Conservation (phyloP, 768 basidiomycete species). For the Melanogaster broomeanus region DNA sequence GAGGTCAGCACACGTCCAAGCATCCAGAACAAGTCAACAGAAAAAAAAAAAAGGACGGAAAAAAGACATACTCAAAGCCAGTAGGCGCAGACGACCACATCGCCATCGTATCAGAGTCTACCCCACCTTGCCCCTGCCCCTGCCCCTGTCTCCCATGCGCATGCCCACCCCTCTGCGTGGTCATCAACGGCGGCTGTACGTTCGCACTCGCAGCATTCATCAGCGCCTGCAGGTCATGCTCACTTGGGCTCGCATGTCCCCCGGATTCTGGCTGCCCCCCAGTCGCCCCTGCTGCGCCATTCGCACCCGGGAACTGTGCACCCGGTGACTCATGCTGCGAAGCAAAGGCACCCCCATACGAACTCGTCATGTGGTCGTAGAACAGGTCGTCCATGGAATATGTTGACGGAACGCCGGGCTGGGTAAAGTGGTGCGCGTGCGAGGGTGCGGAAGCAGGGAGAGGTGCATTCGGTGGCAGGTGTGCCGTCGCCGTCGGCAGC, state of each 20-base stretch:
- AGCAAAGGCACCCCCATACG: slow-evolving; percentile 5
- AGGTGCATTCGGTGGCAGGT: not conserved
- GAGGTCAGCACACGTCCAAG: not conserved
- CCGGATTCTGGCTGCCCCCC: not conserved
- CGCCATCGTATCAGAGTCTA: slow-evolving; percentile 53
- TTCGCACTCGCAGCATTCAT: slow-evolving; percentile 6
- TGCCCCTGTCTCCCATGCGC: not conserved
- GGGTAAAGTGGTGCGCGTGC: not conserved
- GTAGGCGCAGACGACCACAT: slow-evolving; percentile 67
- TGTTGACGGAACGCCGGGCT: not conserved
- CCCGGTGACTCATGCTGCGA: not conserved
- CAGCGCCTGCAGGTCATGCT: slow-evolving; percentile 14
- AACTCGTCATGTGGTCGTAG: slow-evolving; percentile 14
- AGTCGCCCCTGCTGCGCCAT: not conserved
- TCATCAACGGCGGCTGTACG: slow-evolving; percentile 1
- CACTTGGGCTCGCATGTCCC: no score
- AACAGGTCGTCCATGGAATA: slow-evolving; percentile 27
- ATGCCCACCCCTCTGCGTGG: not conserved
- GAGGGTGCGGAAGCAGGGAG: not conserved
- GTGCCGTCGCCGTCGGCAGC: not conserved
- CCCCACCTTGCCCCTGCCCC: slow-evolving; percentile 6
- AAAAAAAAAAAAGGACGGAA: not conserved
- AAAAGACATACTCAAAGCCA: slow-evolving; percentile 56
- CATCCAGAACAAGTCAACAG: not conserved
- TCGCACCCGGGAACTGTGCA: not conserved